These are phyloP conservation scores for Ophiostoma sp. DNA, from an alignment of 2,329 filamentous ascomycete genomes.

Conservation along the genomic window DNA sequence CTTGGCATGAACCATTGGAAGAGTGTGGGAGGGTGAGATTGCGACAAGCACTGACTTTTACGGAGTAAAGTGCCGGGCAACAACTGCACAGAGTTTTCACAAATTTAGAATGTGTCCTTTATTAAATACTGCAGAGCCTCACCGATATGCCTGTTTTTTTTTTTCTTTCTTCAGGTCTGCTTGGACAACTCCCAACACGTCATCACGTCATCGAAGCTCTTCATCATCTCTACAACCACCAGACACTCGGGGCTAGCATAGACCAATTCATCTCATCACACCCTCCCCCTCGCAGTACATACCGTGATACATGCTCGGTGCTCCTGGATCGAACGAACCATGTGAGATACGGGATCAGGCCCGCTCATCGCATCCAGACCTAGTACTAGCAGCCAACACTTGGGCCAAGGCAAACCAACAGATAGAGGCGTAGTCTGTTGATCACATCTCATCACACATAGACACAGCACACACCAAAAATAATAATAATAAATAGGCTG, in stretches of 20 bases:
- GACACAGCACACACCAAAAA: background rate
- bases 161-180: background rate
- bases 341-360: background rate
- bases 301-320: background rate
- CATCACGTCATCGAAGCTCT: background rate
- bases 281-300: background rate
- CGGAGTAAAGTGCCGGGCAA: background rate
- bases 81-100: background rate
- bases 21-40: background rate
- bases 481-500: background rate
- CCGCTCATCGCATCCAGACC: too few species aligned
- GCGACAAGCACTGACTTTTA: background rate
- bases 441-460: constrained; percentile 8
- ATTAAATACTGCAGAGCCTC: background rate
- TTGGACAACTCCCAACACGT: background rate
- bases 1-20: background rate
- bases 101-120: background rate
- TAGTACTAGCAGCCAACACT: background rate
- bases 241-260: background rate
- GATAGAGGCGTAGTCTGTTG: background rate
- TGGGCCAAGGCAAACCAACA: background rate
- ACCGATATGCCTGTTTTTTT: background rate
- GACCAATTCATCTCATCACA: background rate
- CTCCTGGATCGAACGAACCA: background rate
- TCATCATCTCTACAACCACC: background rate